phyloP scores from a whole-genome alignment of 352 stramenopile species.

The Phytopythium helicoides region DNA sequence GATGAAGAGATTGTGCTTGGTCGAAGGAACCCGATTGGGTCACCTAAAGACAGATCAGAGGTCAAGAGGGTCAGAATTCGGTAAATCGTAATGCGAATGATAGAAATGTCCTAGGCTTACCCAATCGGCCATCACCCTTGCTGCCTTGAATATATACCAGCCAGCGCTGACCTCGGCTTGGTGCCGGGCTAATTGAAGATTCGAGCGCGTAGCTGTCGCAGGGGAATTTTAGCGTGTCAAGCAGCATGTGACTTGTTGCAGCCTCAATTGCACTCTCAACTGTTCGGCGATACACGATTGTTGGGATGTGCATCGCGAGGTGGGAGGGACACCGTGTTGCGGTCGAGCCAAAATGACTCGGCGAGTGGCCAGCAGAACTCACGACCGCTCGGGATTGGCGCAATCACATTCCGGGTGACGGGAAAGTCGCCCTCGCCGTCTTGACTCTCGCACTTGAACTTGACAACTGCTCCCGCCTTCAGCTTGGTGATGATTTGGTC shows the following conservation, averaged over 20 bases:
- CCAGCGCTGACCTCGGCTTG: slow-evolving; percentile 75
- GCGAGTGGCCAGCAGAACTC: slow-evolving; percentile 84
- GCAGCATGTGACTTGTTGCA: slow-evolving; percentile 83
- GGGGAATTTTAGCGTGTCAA: slow-evolving; percentile 88
- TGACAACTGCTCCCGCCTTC: slow-evolving; percentile 79
- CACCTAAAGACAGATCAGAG: slow-evolving; percentile 22
- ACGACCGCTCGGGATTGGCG: slow-evolving; percentile 64
- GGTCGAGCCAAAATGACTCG: slow-evolving; percentile 83
- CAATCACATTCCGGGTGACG: slow-evolving; percentile 62
- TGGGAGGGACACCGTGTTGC: slow-evolving; percentile 71
- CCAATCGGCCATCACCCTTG: slow-evolving; percentile 75
- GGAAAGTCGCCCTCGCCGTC: slow-evolving; percentile 52
- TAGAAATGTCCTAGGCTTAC: slow-evolving; percentile 14
- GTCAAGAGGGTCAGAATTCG: background rate
- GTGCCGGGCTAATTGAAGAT: slow-evolving; percentile 45
- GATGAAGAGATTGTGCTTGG: slow-evolving; percentile 23
- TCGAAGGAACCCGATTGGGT: slow-evolving; percentile 80
- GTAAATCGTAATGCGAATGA: too few relatives aligned
- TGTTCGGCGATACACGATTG: slow-evolving; percentile 61
- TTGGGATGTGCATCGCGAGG: slow-evolving; percentile 76
- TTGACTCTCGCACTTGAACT: slow-evolving; percentile 65
- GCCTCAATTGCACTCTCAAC: slow-evolving; percentile 80
- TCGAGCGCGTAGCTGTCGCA: slow-evolving; percentile 78
- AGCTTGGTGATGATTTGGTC: slow-evolving; percentile 84
- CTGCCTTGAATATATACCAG: slow-evolving; percentile 80